Base-by-base conservation (phyloP, 345 rosid species). In the Hypericum androsaemum region DNA sequence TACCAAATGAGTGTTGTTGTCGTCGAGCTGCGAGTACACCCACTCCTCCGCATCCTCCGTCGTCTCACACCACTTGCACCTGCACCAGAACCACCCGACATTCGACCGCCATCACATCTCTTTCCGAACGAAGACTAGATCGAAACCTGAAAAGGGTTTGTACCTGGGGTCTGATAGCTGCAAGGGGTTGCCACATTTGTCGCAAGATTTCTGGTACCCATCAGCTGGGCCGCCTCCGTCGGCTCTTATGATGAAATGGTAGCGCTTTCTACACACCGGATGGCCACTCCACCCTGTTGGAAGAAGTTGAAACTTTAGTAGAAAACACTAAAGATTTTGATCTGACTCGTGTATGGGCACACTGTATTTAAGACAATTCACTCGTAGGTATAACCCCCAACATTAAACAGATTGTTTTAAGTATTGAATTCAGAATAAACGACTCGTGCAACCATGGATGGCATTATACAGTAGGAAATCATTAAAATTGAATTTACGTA, bases 201-300 rank as follows among this genome's bases (percentile, higher is more conserved):
- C 50, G 52, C 89, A 80, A 45, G 71, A 32, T 57, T 66, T 68
- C 41, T 64, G 54, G 38, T 55, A 46, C 0, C 60, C 56, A 9
- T 45, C 71, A 5, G 14, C 37, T 6, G 60, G 17, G 43, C 55
- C 45, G 41, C 32, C 32, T 22, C 50, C 47, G 35, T 60, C 56
- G 7, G 75, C 73, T 50, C 81, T 70, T 45, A 86, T 71, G 42
- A 86, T 79, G 64, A 86, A 86, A 64, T 82, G 95, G 52, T 82
- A 86, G 41, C 86, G 65, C 61, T 83, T 86, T 52, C 73, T 59
- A 50, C 88, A 86, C 32, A 86, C 95, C 7, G 90, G 88, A 71
- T 86, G 73, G 3, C 76, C 77, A 62, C 95, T 80, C 90, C 95
- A 86, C 53, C 95, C 90, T 86, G 5, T 6, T 12, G 44, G 5